These are phyloP conservation scores for Thalassiosira exigua DNA, from an alignment of 352 stramenopile genomes.

Conservation along the genomic window DNA sequence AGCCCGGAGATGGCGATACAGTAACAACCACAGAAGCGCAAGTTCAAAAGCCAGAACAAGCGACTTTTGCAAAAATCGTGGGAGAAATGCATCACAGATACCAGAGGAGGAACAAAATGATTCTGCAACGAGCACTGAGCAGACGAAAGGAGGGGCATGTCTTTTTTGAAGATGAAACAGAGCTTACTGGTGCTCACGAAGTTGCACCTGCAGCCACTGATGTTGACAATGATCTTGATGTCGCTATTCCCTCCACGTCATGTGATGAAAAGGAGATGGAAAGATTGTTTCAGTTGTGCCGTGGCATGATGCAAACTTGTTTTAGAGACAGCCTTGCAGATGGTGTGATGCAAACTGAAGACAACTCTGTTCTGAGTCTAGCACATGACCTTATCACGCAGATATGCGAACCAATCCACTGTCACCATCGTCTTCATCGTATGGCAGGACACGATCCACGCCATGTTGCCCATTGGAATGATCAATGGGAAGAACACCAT, in stretches of 20 bases:
- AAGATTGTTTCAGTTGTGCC: slow-evolving; percentile 18
- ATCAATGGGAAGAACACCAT: slow-evolving; percentile 39
- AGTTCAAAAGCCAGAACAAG: too few species aligned
- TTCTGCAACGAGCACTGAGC: too few species aligned
- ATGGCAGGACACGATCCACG: slow-evolving; percentile 31
- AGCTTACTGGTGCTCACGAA: too few species aligned
- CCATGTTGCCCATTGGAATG: slow-evolving; percentile 24
- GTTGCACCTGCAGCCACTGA: slow-evolving; percentile 6
- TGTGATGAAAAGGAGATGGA: slow-evolving; percentile 30
- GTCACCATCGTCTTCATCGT: slow-evolving; percentile 26
- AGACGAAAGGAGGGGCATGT: too few species aligned
- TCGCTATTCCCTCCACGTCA: background rate
- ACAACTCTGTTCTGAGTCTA: slow-evolving; percentile 2
- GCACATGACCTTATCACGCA: slow-evolving; percentile 22
- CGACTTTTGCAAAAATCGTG: too few species aligned
- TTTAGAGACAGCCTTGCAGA: slow-evolving; percentile 5
- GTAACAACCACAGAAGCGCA: slow-evolving; percentile 10
- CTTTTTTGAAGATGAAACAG: too few species aligned
- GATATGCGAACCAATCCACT: slow-evolving; percentile 27
- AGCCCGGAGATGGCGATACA: slow-evolving; percentile 6
- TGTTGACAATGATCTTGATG: slow-evolving; percentile 1
- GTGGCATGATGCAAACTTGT: slow-evolving; percentile 24
- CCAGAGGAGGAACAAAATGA: too few species aligned
- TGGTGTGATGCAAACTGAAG: background rate
- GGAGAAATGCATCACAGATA: too few species aligned